phyloP scores from a whole-genome alignment of 2,329 filamentous ascomycete genomes.

The Berkeleyomyces rouxiae region DNA sequence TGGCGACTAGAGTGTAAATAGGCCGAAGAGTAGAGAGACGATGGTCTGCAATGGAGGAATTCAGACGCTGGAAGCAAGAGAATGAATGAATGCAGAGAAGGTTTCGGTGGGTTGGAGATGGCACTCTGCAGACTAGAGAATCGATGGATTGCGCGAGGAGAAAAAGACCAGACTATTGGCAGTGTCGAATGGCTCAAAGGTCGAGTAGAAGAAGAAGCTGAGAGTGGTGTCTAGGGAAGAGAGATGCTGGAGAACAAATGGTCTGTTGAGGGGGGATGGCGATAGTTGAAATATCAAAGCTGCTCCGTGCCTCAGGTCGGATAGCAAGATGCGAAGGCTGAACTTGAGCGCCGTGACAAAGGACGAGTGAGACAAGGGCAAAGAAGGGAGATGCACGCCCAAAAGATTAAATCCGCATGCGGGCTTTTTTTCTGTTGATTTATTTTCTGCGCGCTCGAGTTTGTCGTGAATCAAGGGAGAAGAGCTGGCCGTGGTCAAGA shows the following conservation, averaged over 20 bases:
- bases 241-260: neutral
- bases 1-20: slow-evolving; percentile 19
- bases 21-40: neutral
- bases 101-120: neutral
- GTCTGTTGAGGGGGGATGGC: slow-evolving; percentile 5
- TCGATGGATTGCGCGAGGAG: neutral
- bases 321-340: neutral
- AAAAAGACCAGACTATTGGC: slow-evolving; percentile 5
- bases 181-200: neutral
- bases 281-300: slow-evolving; percentile 11
- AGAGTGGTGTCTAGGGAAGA: neutral
- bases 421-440: neutral
- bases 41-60: too few relatives aligned
- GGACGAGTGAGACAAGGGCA: neutral
- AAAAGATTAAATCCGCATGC: slow-evolving; percentile 3
- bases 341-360: neutral
- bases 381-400: neutral
- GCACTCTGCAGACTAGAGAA: neutral
- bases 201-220: neutral
- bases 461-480: too few relatives aligned
- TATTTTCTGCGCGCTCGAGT: too few relatives aligned
- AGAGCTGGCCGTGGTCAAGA: neutral
- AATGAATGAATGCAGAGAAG: too few relatives aligned
- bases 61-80: too few relatives aligned
- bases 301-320: neutral